A percentile compares a stretch with the other conserved stretches of the same genome.
Conservation (phyloP, 306 rosid genomes). For the Cicer yamashitae region DNA sequence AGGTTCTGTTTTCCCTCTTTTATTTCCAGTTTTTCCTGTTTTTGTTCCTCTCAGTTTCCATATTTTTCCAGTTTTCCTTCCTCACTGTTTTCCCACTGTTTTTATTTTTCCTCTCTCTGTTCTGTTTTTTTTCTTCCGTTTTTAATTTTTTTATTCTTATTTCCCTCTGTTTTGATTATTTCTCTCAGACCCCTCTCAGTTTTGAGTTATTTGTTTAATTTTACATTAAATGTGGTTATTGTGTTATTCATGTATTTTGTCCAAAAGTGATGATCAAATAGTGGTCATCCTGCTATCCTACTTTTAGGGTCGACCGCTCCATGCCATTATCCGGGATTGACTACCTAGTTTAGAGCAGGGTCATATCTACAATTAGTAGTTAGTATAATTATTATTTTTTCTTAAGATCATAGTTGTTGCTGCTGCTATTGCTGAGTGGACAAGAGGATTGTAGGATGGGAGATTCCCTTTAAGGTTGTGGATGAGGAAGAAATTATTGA, state of each 20-base stretch:
- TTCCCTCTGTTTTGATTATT: not conserved
- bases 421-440: not conserved
- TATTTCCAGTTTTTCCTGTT: not conserved
- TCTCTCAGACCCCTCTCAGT: not conserved
- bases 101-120: not conserved
- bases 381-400: not conserved
- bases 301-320: not conserved
- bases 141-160: not conserved
- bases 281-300: not conserved
- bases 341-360: not conserved
- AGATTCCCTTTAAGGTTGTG: too few relatives aligned
- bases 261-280: not conserved
- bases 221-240: not conserved
- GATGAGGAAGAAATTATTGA: too few relatives aligned
- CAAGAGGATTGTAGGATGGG: too few relatives aligned
- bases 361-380: not conserved
- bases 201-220: not conserved
- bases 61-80: not conserved
- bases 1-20: not conserved
- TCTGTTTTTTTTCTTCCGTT: not conserved
- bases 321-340: not conserved
- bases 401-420: not conserved
- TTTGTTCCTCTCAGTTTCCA: not conserved
- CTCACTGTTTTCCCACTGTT: not conserved
- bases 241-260: not conserved